These are phyloP conservation scores for Tolypocladium sp. DNA, from an alignment of 2,329 filamentous ascomycete species.

Conservation along the genomic window DNA sequence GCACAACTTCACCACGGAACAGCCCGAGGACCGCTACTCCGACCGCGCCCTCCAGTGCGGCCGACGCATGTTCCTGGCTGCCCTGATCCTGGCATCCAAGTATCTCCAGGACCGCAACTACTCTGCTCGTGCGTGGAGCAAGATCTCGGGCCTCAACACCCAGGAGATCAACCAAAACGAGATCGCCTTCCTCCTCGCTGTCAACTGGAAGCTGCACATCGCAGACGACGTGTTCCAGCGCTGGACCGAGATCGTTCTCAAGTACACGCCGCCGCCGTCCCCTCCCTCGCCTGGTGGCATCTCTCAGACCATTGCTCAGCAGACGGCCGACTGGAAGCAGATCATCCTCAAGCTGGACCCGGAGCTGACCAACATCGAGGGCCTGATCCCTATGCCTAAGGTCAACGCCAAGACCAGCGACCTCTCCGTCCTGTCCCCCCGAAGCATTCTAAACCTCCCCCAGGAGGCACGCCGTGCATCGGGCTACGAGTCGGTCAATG, in stretches of 20 bases:
- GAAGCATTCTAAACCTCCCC: conserved; percentile 34
- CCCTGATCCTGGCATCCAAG: conserved; percentile 92
- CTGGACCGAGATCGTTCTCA: conserved; percentile 88
- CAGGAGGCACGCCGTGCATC: conserved; percentile 23
- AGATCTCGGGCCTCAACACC: conserved; percentile 93
- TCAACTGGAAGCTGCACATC: conserved; percentile 93
- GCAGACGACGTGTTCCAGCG: conserved; percentile 80
- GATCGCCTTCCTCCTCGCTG: conserved; percentile 78
- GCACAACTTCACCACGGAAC: conserved; percentile 79
- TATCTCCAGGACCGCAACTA: conserved; percentile 98
- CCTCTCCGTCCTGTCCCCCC: conserved; percentile 27
- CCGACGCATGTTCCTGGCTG: conserved; percentile 92
- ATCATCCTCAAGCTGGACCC: conserved; percentile 48
- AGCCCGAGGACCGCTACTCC: conserved; percentile 61
- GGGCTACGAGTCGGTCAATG: conserved; percentile 27
- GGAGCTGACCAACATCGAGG: conserved; percentile 49
- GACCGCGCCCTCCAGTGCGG: conserved; percentile 85
- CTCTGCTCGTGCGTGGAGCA: conserved; percentile 95
- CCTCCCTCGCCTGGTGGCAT: conserved; percentile 43
- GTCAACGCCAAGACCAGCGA: conserved; percentile 20
- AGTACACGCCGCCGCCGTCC: conserved; percentile 66
- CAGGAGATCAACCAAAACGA: conserved; percentile 96
- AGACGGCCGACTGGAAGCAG: conserved; percentile 47
- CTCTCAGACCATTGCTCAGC: conserved; percentile 32
- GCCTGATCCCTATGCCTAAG: conserved; percentile 30